phyloP scores from a whole-genome alignment of 2,329 filamentous ascomycete species.

The Colletotrichum abscissum region DNA sequence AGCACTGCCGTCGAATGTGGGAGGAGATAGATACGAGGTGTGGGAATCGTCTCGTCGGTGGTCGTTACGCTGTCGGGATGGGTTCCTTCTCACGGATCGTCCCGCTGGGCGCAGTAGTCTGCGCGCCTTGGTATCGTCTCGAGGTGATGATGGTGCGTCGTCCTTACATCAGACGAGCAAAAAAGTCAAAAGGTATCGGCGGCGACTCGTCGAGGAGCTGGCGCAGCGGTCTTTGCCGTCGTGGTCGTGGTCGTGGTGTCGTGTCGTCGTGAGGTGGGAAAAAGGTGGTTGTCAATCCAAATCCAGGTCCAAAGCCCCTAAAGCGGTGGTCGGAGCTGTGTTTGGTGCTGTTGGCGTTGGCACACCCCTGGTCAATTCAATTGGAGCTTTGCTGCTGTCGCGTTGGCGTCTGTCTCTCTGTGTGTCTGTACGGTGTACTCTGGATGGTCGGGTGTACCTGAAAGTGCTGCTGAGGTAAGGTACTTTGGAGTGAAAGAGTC shows the following conservation, averaged over 20 bases:
- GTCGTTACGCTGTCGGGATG: not conserved
- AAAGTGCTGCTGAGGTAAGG: no score
- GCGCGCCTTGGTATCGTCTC: slow-evolving; percentile 1
- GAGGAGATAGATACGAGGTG: not conserved
- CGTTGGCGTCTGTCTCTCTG: slow-evolving; percentile 2
- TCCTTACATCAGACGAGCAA: slow-evolving; percentile 15
- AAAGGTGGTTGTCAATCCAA: slow-evolving; percentile 9
- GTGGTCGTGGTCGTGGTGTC: slow-evolving; percentile 2
- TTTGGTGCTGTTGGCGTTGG: not conserved
- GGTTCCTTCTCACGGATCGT: not conserved
- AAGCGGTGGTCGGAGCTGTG: slow-evolving; percentile 28
- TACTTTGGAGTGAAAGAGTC: not conserved
- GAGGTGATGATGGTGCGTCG: not conserved
- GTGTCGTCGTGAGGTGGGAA: slow-evolving; percentile 3
- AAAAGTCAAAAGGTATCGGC: not conserved
- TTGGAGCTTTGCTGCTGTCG: slow-evolving; percentile 15
- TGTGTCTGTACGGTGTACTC: not conserved
- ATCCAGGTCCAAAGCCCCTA: slow-evolving; percentile 11
- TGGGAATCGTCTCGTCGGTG: not conserved
- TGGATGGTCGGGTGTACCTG: not conserved
- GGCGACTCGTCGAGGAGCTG: slow-evolving; percentile 14
- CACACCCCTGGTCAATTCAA: slow-evolving; percentile 12
- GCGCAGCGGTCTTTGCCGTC: slow-evolving; percentile 13
- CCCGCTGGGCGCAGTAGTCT: slow-evolving; percentile 9
- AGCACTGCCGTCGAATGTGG: slow-evolving; percentile 4